phyloP scores from a whole-genome alignment of 345 rosid genomes.

The Erucastrum elatum region DNA sequence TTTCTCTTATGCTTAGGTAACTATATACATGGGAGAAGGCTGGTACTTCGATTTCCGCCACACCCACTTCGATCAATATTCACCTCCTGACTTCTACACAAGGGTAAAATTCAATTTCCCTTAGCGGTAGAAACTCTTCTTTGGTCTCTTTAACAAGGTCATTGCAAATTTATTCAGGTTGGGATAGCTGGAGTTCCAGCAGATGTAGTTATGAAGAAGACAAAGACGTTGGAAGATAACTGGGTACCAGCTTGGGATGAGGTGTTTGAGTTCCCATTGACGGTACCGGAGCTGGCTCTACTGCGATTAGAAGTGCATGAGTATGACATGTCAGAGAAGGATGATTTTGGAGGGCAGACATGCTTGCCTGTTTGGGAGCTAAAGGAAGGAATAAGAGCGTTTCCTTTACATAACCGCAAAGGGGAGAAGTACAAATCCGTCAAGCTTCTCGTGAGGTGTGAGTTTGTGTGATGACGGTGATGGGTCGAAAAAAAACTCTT shows the following conservation, averaged over 20 bases:
- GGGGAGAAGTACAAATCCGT: constrained; percentile 64
- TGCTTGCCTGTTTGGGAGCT: constrained; percentile 74
- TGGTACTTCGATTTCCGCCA: constrained; percentile 45
- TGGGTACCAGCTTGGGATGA: constrained; percentile 90
- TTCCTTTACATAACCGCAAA: constrained; percentile 53
- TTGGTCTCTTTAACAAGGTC: background rate
- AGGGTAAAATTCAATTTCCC: constrained; percentile 22
- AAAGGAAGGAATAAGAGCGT: constrained; percentile 66
- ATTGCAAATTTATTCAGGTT: constrained; percentile 44
- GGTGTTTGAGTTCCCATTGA: constrained; percentile 76
- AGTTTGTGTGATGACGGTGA: constrained; percentile 40
- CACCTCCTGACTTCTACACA: constrained; percentile 42
- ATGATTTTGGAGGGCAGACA: constrained; percentile 93
- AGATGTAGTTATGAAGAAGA: constrained; percentile 75
- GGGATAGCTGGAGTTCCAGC: constrained; percentile 87
- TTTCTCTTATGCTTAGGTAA: constrained; percentile 18
- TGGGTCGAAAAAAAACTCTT: background rate
- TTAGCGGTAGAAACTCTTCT: background rate
- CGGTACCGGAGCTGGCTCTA: constrained; percentile 79
- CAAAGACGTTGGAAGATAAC: constrained; percentile 74
- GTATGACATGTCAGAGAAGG: constrained; percentile 89
- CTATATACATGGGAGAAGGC: constrained; percentile 44
- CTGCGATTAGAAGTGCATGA: constrained; percentile 84
- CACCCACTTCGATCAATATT: constrained; percentile 40
- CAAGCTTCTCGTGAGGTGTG: constrained; percentile 73